Conservation (phyloP, 345 rosid genomes). For the Gossypioides kirkii region DNA sequence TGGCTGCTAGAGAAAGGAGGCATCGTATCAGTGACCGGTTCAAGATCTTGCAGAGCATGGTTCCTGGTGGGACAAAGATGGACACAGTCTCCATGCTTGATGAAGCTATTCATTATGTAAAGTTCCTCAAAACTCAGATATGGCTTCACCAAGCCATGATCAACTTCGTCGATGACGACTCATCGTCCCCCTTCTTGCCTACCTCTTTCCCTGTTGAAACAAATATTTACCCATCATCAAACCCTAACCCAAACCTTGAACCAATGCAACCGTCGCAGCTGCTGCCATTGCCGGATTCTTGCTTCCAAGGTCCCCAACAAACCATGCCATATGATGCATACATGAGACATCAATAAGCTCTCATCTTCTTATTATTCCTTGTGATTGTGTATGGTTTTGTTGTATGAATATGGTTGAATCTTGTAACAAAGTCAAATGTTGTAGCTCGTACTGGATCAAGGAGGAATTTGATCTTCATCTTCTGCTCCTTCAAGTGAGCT, state of each 20-base stretch:
- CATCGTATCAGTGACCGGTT: slow-evolving; percentile 82
- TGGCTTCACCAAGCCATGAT: slow-evolving; percentile 59
- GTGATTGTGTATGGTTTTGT: not conserved
- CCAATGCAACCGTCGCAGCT: not conserved
- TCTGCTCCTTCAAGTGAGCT: not conserved
- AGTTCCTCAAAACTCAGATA: slow-evolving; percentile 76
- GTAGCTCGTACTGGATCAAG: not conserved
- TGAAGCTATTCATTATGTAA: slow-evolving; percentile 83
- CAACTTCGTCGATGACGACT: slow-evolving; percentile 18
- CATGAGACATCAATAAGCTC: slow-evolving; percentile 10
- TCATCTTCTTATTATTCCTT: not conserved
- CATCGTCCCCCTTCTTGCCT: not conserved
- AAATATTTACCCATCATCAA: not conserved
- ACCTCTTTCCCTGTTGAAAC: slow-evolving; percentile 7
- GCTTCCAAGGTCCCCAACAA: not conserved
- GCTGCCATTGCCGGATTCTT: slow-evolving; percentile 10
- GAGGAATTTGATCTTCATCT: not conserved
- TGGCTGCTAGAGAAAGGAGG: slow-evolving; percentile 84
- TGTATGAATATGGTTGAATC: not conserved
- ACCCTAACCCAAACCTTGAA: not conserved
- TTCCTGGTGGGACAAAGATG: slow-evolving; percentile 86
- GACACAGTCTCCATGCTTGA: slow-evolving; percentile 90
- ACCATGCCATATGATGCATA: not conserved
- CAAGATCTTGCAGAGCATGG: slow-evolving; percentile 78
- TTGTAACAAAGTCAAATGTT: not conserved